These are phyloP conservation scores for Perkinsus marinus DNA, from an alignment of 169 alveolate species.

Conservation along the genomic window DNA sequence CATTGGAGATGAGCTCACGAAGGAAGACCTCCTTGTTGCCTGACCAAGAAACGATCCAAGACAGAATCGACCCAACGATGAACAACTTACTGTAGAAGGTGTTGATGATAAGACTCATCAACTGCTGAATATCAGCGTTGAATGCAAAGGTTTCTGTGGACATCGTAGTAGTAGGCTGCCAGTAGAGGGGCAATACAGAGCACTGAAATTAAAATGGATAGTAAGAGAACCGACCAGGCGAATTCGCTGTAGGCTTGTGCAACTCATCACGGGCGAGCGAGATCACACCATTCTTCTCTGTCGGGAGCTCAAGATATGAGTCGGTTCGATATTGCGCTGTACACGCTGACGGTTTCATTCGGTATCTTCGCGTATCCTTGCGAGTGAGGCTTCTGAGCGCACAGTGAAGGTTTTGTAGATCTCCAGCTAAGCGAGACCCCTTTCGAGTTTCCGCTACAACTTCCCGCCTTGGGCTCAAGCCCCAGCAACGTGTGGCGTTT, in stretches of 20 bases:
- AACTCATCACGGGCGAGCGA: neutral
- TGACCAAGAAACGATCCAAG: neutral
- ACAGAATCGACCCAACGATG: neutral
- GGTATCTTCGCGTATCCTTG: neutral
- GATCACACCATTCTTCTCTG: neutral
- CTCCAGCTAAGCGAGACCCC: no score
- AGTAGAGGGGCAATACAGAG: neutral
- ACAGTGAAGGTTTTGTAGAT: no score
- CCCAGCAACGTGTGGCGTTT: no score
- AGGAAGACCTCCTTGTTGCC: conserved; percentile 94
- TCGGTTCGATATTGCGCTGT: neutral
- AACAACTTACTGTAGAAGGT: conserved; percentile 88
- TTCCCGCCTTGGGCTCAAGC: no score
- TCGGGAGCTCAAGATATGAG: neutral
- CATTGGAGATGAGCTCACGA: conserved; percentile 96
- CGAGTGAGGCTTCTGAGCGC: no score
- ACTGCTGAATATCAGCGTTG: conserved; percentile 91
- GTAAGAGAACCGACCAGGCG: neutral
- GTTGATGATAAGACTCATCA: conserved; percentile 92
- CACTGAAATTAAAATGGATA: neutral
- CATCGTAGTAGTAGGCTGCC: conserved; percentile 17
- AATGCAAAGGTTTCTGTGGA: conserved; percentile 82
- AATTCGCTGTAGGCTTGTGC: neutral
- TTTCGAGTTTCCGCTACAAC: no score
- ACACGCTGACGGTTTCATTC: neutral